Conservation (phyloP, 2,329 filamentous ascomycete species). For the Biscogniauxia sp. region DNA sequence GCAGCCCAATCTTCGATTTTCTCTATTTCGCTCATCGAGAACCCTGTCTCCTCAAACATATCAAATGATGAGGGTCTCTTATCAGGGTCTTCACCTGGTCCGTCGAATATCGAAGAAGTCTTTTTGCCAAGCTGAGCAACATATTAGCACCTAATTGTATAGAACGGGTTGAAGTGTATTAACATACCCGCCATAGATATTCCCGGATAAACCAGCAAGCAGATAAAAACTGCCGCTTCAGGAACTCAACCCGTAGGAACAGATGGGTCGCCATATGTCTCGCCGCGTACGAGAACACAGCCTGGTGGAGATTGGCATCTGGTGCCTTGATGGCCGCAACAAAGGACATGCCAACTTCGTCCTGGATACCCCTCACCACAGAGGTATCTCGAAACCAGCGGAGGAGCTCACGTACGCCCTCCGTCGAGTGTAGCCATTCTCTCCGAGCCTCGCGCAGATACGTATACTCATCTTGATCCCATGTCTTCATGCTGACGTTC, state of each 20-base stretch:
- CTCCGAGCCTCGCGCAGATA: conserved; percentile 19
- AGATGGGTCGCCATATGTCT: conserved; percentile 28
- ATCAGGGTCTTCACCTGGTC: conserved; percentile 16
- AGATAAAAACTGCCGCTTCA: conserved; percentile 27
- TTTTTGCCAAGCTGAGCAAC: conserved; percentile 22
- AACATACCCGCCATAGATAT: conserved; percentile 29
- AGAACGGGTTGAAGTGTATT: not conserved
- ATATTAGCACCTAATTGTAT: conserved; percentile 11
- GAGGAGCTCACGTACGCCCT: conserved; percentile 23
- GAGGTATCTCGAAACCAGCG: conserved; percentile 30
- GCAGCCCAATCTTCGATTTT: conserved; percentile 28
- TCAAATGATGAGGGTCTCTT: conserved; percentile 4
- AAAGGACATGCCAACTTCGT: conserved; percentile 14
- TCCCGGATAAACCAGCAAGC: conserved; percentile 28
- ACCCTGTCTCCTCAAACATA: conserved; percentile 21
- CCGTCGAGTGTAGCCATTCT: conserved; percentile 31
- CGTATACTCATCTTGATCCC: conserved; percentile 23
- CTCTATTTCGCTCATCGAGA: conserved; percentile 20
- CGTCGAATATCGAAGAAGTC: conserved; percentile 21
- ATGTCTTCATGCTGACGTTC: conserved; percentile 27
- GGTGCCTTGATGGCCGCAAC: conserved; percentile 21
- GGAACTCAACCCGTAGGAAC: conserved; percentile 29
- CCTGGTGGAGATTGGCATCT: conserved; percentile 22
- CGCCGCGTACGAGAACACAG: conserved; percentile 23
- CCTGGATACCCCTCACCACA: conserved; percentile 23